Percentiles rank a stretch among this genome's conserved stretches.
These are phyloP conservation scores for Panellus pusillus DNA, from an alignment of 768 basidiomycete genomes.

Conservation along the genomic window DNA sequence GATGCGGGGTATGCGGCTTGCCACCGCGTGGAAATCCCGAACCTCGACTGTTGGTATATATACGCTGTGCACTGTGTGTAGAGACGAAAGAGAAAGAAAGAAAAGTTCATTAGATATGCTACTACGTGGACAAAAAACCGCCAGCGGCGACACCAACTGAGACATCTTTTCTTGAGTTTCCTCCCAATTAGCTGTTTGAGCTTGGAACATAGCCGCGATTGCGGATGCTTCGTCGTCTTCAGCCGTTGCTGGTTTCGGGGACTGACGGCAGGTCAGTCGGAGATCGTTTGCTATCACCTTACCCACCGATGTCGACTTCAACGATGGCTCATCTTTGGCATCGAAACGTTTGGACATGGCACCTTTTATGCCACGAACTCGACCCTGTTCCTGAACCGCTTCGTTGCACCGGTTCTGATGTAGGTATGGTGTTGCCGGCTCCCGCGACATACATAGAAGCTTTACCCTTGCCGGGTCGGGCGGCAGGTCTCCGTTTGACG, in stretches of 20 bases:
- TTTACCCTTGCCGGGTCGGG: constrained; percentile 79
- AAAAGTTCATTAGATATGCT: constrained; percentile 73
- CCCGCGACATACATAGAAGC: constrained; percentile 74
- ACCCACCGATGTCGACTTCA: constrained; percentile 35
- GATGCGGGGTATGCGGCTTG: constrained; percentile 53
- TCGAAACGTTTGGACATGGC: constrained; percentile 91
- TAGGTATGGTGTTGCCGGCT: constrained; percentile 41
- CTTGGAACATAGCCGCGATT: constrained; percentile 98
- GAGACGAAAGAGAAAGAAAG: constrained; percentile 31
- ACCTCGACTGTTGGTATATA: constrained; percentile 67
- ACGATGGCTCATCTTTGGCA: constrained; percentile 61
- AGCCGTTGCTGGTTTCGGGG: constrained; percentile 46
- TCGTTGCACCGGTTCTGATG: constrained; percentile 48
- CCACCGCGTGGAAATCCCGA: constrained; percentile 62
- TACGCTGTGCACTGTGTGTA: constrained; percentile 59
- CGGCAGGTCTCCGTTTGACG: constrained; percentile 85
- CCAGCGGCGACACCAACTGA: constrained; percentile 80
- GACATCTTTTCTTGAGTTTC: constrained; percentile 99
- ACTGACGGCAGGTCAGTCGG: constrained; percentile 21
- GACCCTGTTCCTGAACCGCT: constrained; percentile 34
- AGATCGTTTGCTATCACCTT: background rate
- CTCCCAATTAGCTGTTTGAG: constrained; percentile 94
- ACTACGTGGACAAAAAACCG: constrained; percentile 65
- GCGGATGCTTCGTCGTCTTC: constrained; percentile 89
- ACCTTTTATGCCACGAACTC: constrained; percentile 63